Conservation (phyloP, 1,284 basidiomycete species). For the Fomitiporia mediterranea region DNA sequence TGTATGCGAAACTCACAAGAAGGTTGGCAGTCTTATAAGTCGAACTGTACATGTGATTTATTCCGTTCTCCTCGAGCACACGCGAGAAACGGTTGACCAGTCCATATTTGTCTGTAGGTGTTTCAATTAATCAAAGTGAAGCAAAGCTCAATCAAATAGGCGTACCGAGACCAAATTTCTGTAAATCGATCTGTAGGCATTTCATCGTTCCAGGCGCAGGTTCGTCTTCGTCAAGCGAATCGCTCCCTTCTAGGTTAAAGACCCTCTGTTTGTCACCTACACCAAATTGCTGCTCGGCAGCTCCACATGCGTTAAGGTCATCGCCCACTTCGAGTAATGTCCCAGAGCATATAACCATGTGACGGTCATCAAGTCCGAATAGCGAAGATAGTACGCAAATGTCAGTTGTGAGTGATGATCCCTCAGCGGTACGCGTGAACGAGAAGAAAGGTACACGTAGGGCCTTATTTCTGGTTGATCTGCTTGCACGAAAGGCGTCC, state of each 20-base stretch:
- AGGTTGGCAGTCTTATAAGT: conserved; percentile 83
- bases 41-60: conserved; percentile 82
- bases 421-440: conserved; percentile 71
- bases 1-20: conserved; percentile 43
- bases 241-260: conserved; percentile 8
- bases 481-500: conserved; percentile 5
- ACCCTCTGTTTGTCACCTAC: background rate
- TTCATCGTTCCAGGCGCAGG: conserved; percentile 39
- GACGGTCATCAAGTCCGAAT: conserved; percentile 61
- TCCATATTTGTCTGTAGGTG: conserved; percentile 59
- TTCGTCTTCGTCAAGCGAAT: conserved; percentile 6
- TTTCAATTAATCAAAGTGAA: background rate
- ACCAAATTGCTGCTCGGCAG: conserved; percentile 25
- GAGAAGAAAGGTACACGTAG: conserved; percentile 60
- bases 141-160: conserved; percentile 16
- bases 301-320: conserved; percentile 24
- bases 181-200: conserved; percentile 67
- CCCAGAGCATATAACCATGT: conserved; percentile 68
- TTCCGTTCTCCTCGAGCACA: conserved; percentile 61
- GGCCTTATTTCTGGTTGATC: conserved; percentile 9
- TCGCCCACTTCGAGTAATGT: conserved; percentile 57
- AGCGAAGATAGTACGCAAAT: conserved; percentile 55
- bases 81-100: conserved; percentile 73
- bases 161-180: conserved; percentile 63
- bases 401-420: conserved; percentile 66